A percentile compares a stretch with the other conserved stretches of the same genome.
These are phyloP conservation scores for Colletotrichum lupini DNA, from an alignment of 2,329 filamentous ascomycete genomes.

Conservation along the genomic window DNA sequence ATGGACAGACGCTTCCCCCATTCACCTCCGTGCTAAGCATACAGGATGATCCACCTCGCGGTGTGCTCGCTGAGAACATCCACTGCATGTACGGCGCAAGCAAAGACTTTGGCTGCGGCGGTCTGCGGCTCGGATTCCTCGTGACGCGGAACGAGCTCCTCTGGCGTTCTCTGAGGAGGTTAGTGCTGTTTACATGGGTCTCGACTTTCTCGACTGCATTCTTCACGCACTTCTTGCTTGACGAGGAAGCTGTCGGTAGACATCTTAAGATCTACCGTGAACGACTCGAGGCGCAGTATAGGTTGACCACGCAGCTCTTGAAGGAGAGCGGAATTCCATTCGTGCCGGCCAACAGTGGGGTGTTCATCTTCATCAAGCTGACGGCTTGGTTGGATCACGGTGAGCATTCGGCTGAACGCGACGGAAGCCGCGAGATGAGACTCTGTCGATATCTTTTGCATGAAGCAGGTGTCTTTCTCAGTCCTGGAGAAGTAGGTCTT, in stretches of 20 bases:
- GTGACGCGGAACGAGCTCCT: conserved; percentile 9
- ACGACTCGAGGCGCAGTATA: not conserved
- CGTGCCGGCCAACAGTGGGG: not conserved
- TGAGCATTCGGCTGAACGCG: no score
- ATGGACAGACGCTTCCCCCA: not conserved
- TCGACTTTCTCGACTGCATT: conserved; percentile 1
- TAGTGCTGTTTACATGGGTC: not conserved
- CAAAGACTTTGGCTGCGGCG: conserved; percentile 23
- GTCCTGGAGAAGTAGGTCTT: conserved; percentile 4
- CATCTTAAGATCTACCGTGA: conserved; percentile 2
- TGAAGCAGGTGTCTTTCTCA: conserved; percentile 18
- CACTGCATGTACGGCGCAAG: conserved; percentile 21
- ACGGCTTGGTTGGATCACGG: conserved; percentile 5
- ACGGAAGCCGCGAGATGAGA: not conserved
- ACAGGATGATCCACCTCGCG: not conserved
- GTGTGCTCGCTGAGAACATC: conserved; percentile 1
- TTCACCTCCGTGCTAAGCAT: conserved; percentile 25
- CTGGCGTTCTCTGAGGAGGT: not conserved
- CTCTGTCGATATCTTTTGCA: not conserved
- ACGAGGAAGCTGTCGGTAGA: not conserved
- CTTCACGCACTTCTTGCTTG: not conserved
- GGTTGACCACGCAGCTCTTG: not conserved
- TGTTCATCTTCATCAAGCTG: conserved; percentile 17
- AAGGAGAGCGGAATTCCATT: not conserved
- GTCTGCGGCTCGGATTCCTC: conserved; percentile 11